phyloP scores from a whole-genome alignment of 2,329 filamentous ascomycete genomes.

The Sporothrix pallida region DNA sequence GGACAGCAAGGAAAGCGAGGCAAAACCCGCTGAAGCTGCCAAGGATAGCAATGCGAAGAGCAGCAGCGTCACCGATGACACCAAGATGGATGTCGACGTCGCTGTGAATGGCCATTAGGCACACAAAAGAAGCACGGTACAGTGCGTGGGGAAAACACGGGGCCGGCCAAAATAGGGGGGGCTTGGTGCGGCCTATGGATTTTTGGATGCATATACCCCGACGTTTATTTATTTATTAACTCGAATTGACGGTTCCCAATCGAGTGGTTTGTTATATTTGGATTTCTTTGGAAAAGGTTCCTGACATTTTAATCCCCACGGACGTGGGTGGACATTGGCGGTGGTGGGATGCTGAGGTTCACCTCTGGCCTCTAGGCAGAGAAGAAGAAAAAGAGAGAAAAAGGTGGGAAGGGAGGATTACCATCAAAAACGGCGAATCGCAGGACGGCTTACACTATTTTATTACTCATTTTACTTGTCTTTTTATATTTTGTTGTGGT shows the following conservation, averaged over 20 bases:
- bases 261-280: constrained; percentile 20
- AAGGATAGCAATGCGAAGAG: neutral
- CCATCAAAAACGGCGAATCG: constrained; percentile 29
- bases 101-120: constrained; percentile 32
- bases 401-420: neutral
- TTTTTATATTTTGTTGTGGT: neutral
- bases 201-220: constrained; percentile 31
- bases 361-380: constrained; percentile 14
- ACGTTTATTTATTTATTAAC: neutral
- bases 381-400: neutral
- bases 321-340: neutral
- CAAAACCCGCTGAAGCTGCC: neutral
- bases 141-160: constrained; percentile 5
- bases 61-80: constrained; percentile 37
- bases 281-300: neutral
- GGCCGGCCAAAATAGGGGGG: neutral
- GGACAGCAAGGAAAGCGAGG: neutral
- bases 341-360: neutral
- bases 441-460: neutral
- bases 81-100: constrained; percentile 33
- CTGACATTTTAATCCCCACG: neutral
- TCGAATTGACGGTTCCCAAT: neutral
- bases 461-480: neutral
- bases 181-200: neutral
- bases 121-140: neutral